These are phyloP conservation scores for Yamagishiella unicocca DNA, from an alignment of 139 green algal genomes.

Conservation along the genomic window DNA sequence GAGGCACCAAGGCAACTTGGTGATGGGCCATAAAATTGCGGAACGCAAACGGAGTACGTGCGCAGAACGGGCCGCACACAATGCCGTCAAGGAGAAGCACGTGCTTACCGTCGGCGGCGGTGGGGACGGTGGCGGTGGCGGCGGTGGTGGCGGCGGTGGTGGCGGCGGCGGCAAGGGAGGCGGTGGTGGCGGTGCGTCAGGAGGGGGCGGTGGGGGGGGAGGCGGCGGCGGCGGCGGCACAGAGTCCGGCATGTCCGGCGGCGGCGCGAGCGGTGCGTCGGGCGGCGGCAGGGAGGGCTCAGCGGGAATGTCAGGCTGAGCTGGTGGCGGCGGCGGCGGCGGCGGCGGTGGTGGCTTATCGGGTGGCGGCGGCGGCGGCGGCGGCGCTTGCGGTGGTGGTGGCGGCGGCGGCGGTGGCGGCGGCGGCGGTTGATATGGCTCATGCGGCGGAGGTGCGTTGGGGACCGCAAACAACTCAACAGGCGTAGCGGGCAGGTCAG, in stretches of 20 bases:
- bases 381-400: background rate
- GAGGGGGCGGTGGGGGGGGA: slow-evolving; percentile 3
- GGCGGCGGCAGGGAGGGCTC: background rate
- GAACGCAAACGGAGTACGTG: too few relatives aligned
- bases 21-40: too few relatives aligned
- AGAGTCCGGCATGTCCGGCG: background rate
- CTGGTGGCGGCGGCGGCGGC: slow-evolving; percentile 3
- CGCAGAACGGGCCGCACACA: too few relatives aligned
- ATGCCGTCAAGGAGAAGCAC: too few relatives aligned
- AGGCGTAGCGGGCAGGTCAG: too few relatives aligned
- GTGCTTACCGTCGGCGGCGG: background rate
- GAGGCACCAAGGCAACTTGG: too few relatives aligned
- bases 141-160: background rate
- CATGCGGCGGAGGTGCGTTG: background rate
- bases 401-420: slow-evolving; percentile 1
- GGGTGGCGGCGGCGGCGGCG: background rate
- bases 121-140: background rate
- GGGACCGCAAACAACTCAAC: background rate
- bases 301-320: background rate
- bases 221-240: slow-evolving; percentile 1
- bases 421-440: background rate
- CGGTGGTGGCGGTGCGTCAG: background rate
- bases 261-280: too few relatives aligned
- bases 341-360: background rate
- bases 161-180: background rate